Percentiles rank a stretch among this genome's conserved stretches.
phyloP scores from a whole-genome alignment of 2,329 filamentous ascomycete species.

The Aspergillus intermedius region DNA sequence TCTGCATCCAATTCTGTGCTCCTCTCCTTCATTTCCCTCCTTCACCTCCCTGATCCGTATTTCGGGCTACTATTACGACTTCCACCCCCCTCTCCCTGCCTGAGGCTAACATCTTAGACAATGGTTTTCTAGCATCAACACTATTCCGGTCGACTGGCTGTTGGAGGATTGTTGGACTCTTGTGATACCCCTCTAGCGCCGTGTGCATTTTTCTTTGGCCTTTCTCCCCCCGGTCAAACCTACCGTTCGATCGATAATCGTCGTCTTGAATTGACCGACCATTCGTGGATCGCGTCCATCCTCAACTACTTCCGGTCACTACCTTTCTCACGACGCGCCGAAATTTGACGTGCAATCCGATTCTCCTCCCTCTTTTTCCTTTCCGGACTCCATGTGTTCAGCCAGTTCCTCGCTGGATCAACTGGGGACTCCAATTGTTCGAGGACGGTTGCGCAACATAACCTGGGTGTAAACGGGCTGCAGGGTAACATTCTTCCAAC shows the following conservation, averaged over 20 bases:
- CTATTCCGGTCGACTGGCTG: slow-evolving; percentile 10
- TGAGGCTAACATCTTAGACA: slow-evolving; percentile 8
- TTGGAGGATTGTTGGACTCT: slow-evolving; percentile 15
- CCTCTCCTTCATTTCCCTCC: slow-evolving; percentile 1
- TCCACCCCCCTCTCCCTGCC: slow-evolving; percentile 9
- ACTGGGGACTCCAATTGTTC: slow-evolving; percentile 27
- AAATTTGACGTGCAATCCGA: slow-evolving; percentile 29
- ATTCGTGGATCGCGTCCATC: slow-evolving; percentile 16
- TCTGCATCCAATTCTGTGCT: slow-evolving; percentile 3
- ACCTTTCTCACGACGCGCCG: slow-evolving; percentile 11
- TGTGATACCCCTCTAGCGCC: slow-evolving; percentile 11
- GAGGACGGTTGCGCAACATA: slow-evolving; percentile 25
- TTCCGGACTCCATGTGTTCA: slow-evolving; percentile 35
- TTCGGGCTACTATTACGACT: neutral
- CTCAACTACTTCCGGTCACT: slow-evolving; percentile 4
- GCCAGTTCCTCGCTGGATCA: slow-evolving; percentile 25
- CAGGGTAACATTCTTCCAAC: slow-evolving; percentile 16
- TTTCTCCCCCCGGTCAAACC: neutral
- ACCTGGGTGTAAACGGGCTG: slow-evolving; percentile 17
- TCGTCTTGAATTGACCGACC: slow-evolving; percentile 3
- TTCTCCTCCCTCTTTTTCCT: slow-evolving; percentile 13
- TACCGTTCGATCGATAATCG: neutral
- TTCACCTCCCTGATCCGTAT: slow-evolving; percentile 5
- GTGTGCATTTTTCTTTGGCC: slow-evolving; percentile 2
- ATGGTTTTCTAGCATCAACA: slow-evolving; percentile 14